These are phyloP conservation scores for Trametes cingulata DNA, from an alignment of 768 basidiomycete species.

Conservation along the genomic window DNA sequence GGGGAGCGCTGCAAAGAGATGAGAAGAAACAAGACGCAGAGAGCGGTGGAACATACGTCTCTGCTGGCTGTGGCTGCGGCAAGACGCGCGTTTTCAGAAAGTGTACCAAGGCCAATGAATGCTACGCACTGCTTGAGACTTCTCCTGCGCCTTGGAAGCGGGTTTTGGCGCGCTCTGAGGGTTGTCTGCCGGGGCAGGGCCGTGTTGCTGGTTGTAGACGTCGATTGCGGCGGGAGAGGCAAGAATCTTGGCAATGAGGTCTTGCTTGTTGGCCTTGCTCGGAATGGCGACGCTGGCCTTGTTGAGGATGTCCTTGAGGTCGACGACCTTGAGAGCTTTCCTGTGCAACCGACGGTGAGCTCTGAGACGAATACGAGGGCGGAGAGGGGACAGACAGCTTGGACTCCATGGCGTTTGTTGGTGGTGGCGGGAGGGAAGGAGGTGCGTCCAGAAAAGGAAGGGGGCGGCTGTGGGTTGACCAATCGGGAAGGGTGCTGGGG, in stretches of 20 bases:
- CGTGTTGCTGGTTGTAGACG: slow-evolving; percentile 42
- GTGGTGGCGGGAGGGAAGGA: slow-evolving; percentile 10
- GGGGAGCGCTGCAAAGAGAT: not conserved
- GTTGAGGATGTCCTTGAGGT: slow-evolving; percentile 63
- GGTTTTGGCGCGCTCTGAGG: slow-evolving; percentile 35
- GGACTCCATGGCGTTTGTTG: slow-evolving; percentile 36
- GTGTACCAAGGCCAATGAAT: slow-evolving; percentile 13
- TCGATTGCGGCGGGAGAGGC: slow-evolving; percentile 52
- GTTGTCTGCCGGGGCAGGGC: not conserved
- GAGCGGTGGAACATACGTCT: slow-evolving; percentile 28
- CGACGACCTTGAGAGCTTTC: slow-evolving; percentile 70
- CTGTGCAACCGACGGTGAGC: slow-evolving; percentile 29
- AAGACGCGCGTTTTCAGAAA: slow-evolving; percentile 36
- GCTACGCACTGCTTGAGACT: slow-evolving; percentile 9
- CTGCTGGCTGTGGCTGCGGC: slow-evolving; percentile 34
- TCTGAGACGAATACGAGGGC: not conserved
- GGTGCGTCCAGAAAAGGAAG: slow-evolving; percentile 7
- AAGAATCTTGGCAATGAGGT: slow-evolving; percentile 64
- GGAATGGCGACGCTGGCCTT: slow-evolving; percentile 50
- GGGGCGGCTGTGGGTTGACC: slow-evolving; percentile 9
- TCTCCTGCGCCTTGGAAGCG: slow-evolving; percentile 22
- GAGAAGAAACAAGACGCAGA: not conserved
- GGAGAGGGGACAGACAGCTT: slow-evolving; percentile 36
- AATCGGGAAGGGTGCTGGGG: slow-evolving; percentile 9
- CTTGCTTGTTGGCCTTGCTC: slow-evolving; percentile 62